These are phyloP conservation scores for Phytophthora constricta DNA, from an alignment of 352 stramenopile genomes.

Conservation along the genomic window DNA sequence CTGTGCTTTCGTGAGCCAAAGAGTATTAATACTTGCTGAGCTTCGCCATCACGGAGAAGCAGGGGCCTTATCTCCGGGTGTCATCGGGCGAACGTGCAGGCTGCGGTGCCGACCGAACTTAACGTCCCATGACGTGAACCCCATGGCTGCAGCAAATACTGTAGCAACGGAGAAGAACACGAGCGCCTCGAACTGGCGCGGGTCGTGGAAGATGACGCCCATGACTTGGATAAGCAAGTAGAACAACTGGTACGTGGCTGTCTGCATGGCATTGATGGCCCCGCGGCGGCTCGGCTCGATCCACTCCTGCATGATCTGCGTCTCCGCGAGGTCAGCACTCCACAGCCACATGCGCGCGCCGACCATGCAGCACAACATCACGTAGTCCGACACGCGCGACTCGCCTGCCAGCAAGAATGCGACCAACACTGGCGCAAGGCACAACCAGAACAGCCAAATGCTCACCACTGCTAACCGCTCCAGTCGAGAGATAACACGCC, in stretches of 20 bases:
- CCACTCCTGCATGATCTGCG: conserved; percentile 81
- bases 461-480: conserved; percentile 59
- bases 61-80: too few relatives aligned
- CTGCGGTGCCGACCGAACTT: conserved; percentile 43
- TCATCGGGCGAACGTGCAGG: conserved; percentile 30
- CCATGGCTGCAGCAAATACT: conserved; percentile 52
- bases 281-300: conserved; percentile 53
- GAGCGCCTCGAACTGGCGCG: conserved; percentile 59
- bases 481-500: conserved; percentile 32
- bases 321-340: conserved; percentile 61
- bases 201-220: conserved; percentile 60
- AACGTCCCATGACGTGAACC: conserved; percentile 63
- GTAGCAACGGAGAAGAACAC: conserved; percentile 59
- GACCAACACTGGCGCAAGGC: conserved; percentile 45
- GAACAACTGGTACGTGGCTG: conserved; percentile 67
- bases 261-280: conserved; percentile 73
- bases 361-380: conserved; percentile 57
- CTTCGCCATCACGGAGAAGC: conserved; percentile 4
- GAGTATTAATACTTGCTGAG: too few relatives aligned
- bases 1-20: too few relatives aligned
- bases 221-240: conserved; percentile 67
- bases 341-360: conserved; percentile 62
- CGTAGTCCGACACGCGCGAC: conserved; percentile 57
- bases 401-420: conserved; percentile 57
- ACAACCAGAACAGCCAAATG: conserved; percentile 74